These are phyloP conservation scores for Daucus carota DNA, from an alignment of 129 eudicot genomes.

Conservation along the genomic window DNA sequence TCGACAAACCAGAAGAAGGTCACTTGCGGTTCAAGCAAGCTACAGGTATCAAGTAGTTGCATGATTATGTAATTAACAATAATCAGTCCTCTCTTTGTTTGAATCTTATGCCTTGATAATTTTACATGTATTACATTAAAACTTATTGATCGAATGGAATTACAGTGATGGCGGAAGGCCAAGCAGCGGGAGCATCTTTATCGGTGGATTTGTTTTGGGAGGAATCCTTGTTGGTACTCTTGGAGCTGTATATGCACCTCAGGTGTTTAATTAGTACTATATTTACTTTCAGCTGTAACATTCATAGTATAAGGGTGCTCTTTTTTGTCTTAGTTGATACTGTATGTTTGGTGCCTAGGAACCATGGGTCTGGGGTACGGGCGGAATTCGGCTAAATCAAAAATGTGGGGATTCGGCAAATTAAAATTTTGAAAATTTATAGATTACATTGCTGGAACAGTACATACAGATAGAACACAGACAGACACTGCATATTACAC, in stretches of 20 bases:
- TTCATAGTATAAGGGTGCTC: constrained; percentile 1
- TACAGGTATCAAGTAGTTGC: constrained; percentile 37
- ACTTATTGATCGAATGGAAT: constrained; percentile 1
- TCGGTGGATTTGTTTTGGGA: constrained; percentile 77
- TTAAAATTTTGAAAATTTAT: no score
- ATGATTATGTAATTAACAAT: background rate
- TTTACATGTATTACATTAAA: constrained; percentile 6
- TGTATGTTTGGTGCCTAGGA: background rate
- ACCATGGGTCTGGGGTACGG: no score
- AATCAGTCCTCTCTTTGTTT: background rate
- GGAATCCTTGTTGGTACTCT: constrained; percentile 84
- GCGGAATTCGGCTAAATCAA: no score
- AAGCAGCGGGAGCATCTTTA: constrained; percentile 40
- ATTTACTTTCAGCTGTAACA: background rate
- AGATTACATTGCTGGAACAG: no score
- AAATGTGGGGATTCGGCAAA: no score
- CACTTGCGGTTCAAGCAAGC: constrained; percentile 42
- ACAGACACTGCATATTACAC: no score
- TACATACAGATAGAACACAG: no score
- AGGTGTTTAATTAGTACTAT: constrained; percentile 43
- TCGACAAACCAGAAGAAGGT: constrained; percentile 21
- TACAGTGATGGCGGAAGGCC: constrained; percentile 57
- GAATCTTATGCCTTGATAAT: background rate
- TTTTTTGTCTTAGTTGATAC: background rate
- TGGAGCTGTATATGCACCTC: constrained; percentile 80